Conservation (phyloP, 2,329 filamentous ascomycete species). For the Fusarium nygamai region DNA sequence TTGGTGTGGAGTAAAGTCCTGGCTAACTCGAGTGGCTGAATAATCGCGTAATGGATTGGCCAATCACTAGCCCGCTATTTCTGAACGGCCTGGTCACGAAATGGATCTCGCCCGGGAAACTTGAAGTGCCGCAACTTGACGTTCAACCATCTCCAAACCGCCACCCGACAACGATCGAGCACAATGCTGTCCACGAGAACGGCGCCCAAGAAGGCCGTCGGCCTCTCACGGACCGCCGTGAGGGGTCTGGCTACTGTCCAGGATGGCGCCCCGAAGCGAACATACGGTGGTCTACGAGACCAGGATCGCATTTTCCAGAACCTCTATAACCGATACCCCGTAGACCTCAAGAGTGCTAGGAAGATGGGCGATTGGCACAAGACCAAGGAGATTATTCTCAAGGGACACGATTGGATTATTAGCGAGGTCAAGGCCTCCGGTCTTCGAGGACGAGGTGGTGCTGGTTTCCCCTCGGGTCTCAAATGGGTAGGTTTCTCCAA, state of each 20-base stretch:
- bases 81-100: constrained; percentile 45
- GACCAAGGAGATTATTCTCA: constrained; percentile 97
- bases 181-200: constrained; percentile 59
- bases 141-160: constrained; percentile 45
- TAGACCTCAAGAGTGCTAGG: constrained; percentile 92
- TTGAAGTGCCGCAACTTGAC: constrained; percentile 51
- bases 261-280: constrained; percentile 74
- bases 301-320: constrained; percentile 99
- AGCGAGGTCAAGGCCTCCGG: constrained; percentile 97
- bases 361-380: constrained; percentile 99
- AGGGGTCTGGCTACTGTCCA: constrained; percentile 85
- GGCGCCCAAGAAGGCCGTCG: constrained; percentile 52
- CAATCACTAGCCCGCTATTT: constrained; percentile 54
- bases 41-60: constrained; percentile 49
- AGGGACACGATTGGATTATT: constrained; percentile 99
- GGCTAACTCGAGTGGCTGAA: constrained; percentile 46
- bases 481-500: constrained; percentile 83
- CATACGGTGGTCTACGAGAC: constrained; percentile 89
- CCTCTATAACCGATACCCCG: constrained; percentile 90
- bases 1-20: constrained; percentile 26
- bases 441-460: constrained; percentile 93
- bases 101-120: constrained; percentile 46
- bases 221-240: constrained; percentile 56
- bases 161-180: constrained; percentile 48
- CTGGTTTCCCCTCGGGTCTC: constrained; percentile 96